Conservation (phyloP, 139 green algal species). For the Eudorina sp. region DNA sequence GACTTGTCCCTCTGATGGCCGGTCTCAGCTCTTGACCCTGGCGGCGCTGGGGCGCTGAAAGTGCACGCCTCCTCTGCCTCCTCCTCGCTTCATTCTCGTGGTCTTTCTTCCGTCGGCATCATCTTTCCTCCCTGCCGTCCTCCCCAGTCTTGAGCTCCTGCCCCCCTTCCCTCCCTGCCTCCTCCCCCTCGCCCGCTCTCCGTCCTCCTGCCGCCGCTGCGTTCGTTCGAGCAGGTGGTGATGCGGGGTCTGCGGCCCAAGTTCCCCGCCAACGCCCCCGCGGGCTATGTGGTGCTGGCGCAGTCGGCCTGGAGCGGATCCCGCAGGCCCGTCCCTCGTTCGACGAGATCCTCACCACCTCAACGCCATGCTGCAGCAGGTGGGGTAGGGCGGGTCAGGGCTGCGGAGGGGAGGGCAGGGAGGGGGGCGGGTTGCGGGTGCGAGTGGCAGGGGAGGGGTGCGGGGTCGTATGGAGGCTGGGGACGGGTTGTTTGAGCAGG, state of each 20-base stretch:
- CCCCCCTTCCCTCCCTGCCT: background rate
- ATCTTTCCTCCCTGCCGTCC: too few species aligned
- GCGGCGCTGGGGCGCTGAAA: too few species aligned
- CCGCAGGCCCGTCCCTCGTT: constrained; percentile 61
- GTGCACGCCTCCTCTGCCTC: too few species aligned
- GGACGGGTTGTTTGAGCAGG: too few species aligned
- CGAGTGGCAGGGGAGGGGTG: background rate
- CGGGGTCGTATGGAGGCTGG: too few species aligned
- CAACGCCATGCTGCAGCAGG: constrained; percentile 60
- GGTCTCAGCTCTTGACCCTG: too few species aligned
- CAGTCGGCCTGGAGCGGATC: constrained; percentile 63
- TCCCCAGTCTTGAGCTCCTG: too few species aligned
- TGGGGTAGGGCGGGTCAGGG: background rate
- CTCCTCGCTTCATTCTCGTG: too few species aligned
- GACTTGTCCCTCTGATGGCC: background rate
- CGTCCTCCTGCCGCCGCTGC: too few species aligned
- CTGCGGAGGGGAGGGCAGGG: background rate
- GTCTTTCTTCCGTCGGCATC: too few species aligned
- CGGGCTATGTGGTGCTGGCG: constrained; percentile 60
- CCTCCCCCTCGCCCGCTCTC: background rate
- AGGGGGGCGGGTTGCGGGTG: background rate
- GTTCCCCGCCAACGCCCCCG: constrained; percentile 64
- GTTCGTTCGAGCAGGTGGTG: too few species aligned
- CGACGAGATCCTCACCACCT: constrained; percentile 60
- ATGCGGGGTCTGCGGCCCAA: constrained; percentile 70